Evolutionary conservation across 1,139 yeast genomes (phyloP), one percentile per base, ranked within the genome.

Genomic region (Yamadazyma membranifaciens): DNA sequence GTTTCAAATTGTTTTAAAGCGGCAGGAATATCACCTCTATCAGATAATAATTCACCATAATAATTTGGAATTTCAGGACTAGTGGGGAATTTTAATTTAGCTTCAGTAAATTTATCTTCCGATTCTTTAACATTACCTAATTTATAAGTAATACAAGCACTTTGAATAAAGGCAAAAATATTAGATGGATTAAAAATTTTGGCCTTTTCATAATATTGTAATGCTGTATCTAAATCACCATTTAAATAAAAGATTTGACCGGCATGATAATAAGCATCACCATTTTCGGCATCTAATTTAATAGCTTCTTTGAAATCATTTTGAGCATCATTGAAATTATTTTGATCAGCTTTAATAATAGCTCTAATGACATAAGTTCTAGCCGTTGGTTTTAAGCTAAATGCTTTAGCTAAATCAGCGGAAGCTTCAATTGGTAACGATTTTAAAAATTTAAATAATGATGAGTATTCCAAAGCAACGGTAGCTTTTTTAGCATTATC

Each of bases 1-100:
- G 79, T 78, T 52, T 91, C 96, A 62, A 89, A 92, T 70, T 89
- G 92, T 61, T 81, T 80, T 45, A 80, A 67, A 45, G 98, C 96
- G 49, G 77, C 83, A 34, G 67, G 76, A 45, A 78, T 69, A 52
- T 86, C 87, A 55, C 86, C 85, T 55, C 80, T 78, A 60, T 92
- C 98, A 49, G 89, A 82, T 57, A 91, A 75, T 40, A 92, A 84
- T 69, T 92, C 98, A 59, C 98, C 98, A 59, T 83, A 88, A 66
- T 91, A 94, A 71, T 89, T 91, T 67, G 94, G 95, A 54, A 89
- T 87, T 64, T 88, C 97, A 41, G 97, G 88, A 39, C 85, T 77
- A 28, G 92, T 79, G 53, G 96, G 94, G 80, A 87, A 88, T 60
- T 75, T 76, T 62, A 76, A 73, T 57, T 81, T 80, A 35, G 96